Evolutionary conservation across 2,329 filamentous ascomycete species (phyloP).

Genomic region (Penicillium italicum): DNA sequence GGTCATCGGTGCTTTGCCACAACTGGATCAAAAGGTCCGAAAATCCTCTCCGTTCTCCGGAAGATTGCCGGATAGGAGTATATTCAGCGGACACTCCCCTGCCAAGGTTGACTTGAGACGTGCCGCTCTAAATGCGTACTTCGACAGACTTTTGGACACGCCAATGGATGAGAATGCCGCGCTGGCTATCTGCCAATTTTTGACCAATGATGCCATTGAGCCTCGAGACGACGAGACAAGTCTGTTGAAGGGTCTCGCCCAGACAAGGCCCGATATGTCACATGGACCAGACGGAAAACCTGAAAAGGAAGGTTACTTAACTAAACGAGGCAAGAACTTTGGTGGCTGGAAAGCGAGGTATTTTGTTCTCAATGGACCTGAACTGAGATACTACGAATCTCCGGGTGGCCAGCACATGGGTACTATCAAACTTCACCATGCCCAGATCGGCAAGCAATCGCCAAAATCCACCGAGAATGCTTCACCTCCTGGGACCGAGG

Average conservation of each 20-base stretch:
- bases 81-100: constrained; percentile 90
- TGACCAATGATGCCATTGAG: constrained; percentile 65
- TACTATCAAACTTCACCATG: constrained; percentile 84
- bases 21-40: constrained; percentile 77
- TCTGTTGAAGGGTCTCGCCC: constrained; percentile 41
- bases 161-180: constrained; percentile 74
- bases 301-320: constrained; percentile 83
- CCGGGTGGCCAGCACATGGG: constrained; percentile 87
- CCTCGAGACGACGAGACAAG: constrained; percentile 52
- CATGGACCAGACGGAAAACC: constrained; percentile 62
- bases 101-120: constrained; percentile 88
- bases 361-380: constrained; percentile 65
- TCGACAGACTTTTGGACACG: constrained; percentile 80
- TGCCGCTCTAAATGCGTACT: constrained; percentile 74
- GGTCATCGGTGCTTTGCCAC: constrained; percentile 74
- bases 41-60: constrained; percentile 68
- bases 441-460: constrained; percentile 92
- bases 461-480: constrained; percentile 56
- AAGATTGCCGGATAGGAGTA: constrained; percentile 73
- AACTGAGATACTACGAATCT: constrained; percentile 85
- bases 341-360: constrained; percentile 92
- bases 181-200: constrained; percentile 77
- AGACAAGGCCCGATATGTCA: constrained; percentile 31
- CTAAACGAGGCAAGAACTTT: constrained; percentile 97
- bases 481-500: constrained; percentile 60